Conservation (phyloP, 2,329 filamentous ascomycete genomes). For the Sporothrix dimorphospora region DNA sequence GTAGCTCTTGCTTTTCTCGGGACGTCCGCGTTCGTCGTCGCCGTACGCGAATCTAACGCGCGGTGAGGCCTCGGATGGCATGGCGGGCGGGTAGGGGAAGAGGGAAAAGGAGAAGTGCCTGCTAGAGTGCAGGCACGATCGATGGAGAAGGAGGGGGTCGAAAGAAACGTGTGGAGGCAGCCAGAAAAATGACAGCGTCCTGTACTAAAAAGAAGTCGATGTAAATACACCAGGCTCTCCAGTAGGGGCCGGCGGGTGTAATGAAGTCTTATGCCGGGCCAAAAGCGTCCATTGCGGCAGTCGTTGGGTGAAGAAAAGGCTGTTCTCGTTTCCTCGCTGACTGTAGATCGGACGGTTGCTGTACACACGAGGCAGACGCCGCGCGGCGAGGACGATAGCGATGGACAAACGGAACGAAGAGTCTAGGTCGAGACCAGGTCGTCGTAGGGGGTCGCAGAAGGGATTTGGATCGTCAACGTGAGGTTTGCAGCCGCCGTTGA, state of each 20-base stretch:
- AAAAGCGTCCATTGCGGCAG: slow-evolving; percentile 28
- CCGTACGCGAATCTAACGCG: slow-evolving; percentile 60
- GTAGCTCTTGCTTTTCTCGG: slow-evolving; percentile 48
- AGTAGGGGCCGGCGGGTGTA: slow-evolving; percentile 8
- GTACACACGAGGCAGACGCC: no score
- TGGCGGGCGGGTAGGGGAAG: slow-evolving; percentile 29
- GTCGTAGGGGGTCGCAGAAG: background rate
- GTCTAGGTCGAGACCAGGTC: background rate
- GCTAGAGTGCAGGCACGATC: background rate
- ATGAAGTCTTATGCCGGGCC: slow-evolving; percentile 21
- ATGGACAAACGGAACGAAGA: background rate
- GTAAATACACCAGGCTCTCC: slow-evolving; percentile 11
- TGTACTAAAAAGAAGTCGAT: background rate
- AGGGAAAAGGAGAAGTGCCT: background rate
- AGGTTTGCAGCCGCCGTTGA: background rate
- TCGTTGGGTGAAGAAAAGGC: background rate
- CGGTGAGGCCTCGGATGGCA: slow-evolving; percentile 55
- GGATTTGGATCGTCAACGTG: background rate
- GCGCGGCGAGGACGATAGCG: background rate
- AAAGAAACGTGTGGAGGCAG: background rate
- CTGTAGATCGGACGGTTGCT: background rate
- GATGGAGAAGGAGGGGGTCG: background rate
- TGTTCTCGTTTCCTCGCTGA: background rate
- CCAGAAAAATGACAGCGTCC: background rate
- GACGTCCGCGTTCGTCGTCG: slow-evolving; percentile 49